These are phyloP conservation scores for Asterophora parasitica DNA, from an alignment of 768 basidiomycete species.

Conservation along the genomic window DNA sequence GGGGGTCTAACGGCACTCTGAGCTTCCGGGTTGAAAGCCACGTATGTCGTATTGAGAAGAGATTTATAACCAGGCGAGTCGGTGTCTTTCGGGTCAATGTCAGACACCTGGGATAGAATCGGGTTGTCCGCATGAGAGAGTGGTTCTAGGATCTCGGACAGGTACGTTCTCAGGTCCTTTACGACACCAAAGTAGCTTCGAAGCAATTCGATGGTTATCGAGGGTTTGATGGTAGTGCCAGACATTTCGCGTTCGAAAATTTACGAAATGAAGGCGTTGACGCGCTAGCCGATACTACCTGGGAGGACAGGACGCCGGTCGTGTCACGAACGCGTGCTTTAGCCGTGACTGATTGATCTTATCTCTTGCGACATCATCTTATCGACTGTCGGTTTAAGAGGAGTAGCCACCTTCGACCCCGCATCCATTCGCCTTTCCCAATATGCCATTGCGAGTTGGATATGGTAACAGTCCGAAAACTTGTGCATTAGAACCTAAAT, in stretches of 20 bases:
- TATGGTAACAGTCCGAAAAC: conserved; percentile 32
- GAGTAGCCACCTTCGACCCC: too few relatives aligned
- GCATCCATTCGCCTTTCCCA: too few relatives aligned
- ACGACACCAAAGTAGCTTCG: conserved; percentile 40
- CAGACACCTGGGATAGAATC: background rate
- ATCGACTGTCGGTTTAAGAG: too few relatives aligned
- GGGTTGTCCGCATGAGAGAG: conserved; percentile 1
- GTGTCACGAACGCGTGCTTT: conserved; percentile 16
- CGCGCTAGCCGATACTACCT: too few relatives aligned
- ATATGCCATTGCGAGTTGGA: conserved; percentile 40
- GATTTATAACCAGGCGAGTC: conserved; percentile 27
- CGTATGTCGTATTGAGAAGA: conserved; percentile 43
- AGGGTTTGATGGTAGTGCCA: background rate
- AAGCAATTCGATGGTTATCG: conserved; percentile 28
- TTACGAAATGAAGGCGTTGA: too few relatives aligned
- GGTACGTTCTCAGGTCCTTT: conserved; percentile 32
- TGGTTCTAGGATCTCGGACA: conserved; percentile 31
- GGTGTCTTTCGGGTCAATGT: conserved; percentile 14
- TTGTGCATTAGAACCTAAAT: background rate
- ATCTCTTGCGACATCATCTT: background rate
- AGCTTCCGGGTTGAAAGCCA: conserved; percentile 31
- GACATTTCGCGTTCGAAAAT: background rate
- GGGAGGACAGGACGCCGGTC: too few relatives aligned
- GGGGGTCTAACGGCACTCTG: conserved; percentile 9
- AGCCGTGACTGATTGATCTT: conserved; percentile 16